These are phyloP conservation scores for Amanita jacksonii DNA, from an alignment of 768 basidiomycete genomes.

Conservation along the genomic window DNA sequence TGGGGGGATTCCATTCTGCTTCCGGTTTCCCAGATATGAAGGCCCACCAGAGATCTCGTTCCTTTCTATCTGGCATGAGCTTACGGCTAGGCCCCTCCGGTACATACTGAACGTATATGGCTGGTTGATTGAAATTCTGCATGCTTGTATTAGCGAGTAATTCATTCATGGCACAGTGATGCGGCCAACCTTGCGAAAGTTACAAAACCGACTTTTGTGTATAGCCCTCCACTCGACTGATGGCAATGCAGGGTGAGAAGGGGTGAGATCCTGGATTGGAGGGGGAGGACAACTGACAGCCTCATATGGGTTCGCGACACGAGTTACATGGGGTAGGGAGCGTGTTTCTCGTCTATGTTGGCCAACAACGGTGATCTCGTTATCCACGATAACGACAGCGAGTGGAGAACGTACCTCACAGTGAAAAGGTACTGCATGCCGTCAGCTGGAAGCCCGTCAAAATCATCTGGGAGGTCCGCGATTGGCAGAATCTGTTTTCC, in stretches of 20 bases:
- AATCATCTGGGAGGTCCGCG: conserved; percentile 67
- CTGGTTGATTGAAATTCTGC: conserved; percentile 65
- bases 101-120: conserved; percentile 34
- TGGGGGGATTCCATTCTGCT: conserved; percentile 54
- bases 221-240: conserved; percentile 55
- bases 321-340: conserved; percentile 50
- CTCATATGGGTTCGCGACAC: conserved; percentile 64
- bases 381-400: too few species aligned
- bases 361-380: too few species aligned
- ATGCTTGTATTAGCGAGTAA: conserved; percentile 6
- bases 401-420: conserved; percentile 53
- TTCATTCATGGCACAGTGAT: not conserved
- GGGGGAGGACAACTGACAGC: conserved; percentile 18
- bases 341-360: conserved; percentile 69
- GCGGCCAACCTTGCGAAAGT: conserved; percentile 52
- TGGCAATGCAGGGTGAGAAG: conserved; percentile 36
- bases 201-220: conserved; percentile 50
- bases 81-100: conserved; percentile 20
- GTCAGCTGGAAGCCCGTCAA: conserved; percentile 54
- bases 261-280: conserved; percentile 13
- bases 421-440: conserved; percentile 77
- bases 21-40: conserved; percentile 64
- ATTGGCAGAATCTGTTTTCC: conserved; percentile 74
- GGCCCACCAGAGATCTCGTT: conserved; percentile 74
- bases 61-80: conserved; percentile 58